Percentiles rank a stretch among this genome's conserved stretches.
These are phyloP conservation scores for Zea mays DNA, from an alignment of 176 grass and related monocot genomes.

Conservation along the genomic window DNA sequence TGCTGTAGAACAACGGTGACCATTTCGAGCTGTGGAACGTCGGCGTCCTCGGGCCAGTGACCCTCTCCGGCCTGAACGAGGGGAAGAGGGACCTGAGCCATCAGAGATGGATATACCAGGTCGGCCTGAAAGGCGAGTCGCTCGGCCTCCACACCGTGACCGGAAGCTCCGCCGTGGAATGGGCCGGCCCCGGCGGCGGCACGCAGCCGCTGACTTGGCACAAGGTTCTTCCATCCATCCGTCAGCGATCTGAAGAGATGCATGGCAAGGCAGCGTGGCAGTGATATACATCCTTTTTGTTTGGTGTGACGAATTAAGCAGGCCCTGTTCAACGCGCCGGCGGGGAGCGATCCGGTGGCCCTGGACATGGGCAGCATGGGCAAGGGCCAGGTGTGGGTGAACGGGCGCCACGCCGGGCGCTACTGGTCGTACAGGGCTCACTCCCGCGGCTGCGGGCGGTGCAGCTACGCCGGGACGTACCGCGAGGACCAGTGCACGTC, in stretches of 20 bases:
- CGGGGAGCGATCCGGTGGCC: conserved; percentile 65
- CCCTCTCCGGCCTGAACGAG: conserved; percentile 73
- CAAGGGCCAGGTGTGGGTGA: conserved; percentile 92
- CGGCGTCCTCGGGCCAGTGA: conserved; percentile 88
- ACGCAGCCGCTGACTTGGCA: conserved; percentile 81
- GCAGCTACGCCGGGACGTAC: conserved; percentile 75
- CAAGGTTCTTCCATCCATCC: conserved; percentile 33
- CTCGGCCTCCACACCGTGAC: conserved; percentile 49
- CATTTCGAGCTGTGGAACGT: conserved; percentile 86
- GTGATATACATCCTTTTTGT: too few species aligned
- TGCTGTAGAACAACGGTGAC: conserved; percentile 68
- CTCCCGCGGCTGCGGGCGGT: conserved; percentile 60
- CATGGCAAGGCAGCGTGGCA: too few species aligned
- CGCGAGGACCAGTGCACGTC: conserved; percentile 66
- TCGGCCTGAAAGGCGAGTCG: conserved; percentile 75
- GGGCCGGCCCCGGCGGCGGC: conserved; percentile 42
- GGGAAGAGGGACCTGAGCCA: conserved; percentile 74
- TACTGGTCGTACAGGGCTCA: conserved; percentile 88
- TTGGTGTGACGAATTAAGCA: neutral
- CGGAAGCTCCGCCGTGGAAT: conserved; percentile 80
- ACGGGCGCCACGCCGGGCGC: conserved; percentile 67
- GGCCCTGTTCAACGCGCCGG: conserved; percentile 81
- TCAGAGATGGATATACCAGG: conserved; percentile 94
- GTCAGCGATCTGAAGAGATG: conserved; percentile 28
- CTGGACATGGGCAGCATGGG: conserved; percentile 95